These are phyloP conservation scores for Malassezia vespertilionis DNA, from an alignment of 1,284 basidiomycete genomes.

Conservation along the genomic window DNA sequence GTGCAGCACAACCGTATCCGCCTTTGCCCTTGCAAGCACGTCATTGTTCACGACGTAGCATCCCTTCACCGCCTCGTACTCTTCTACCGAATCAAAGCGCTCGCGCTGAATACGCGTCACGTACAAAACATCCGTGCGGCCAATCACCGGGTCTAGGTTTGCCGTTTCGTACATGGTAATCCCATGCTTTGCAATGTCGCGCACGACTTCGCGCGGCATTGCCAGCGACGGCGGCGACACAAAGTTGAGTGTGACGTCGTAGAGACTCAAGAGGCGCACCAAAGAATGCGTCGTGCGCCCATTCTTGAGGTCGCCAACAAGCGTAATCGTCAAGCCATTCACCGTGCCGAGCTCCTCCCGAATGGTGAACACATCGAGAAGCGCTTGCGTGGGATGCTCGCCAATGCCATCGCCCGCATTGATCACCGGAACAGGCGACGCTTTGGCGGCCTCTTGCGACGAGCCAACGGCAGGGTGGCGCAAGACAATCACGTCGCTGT, in stretches of 20 bases:
- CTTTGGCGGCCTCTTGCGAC: conserved; percentile 62
- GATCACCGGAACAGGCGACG: conserved; percentile 84
- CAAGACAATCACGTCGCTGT: conserved; percentile 86
- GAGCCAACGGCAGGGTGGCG: conserved; percentile 89
- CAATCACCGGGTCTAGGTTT: conserved; percentile 76
- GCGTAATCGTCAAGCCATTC: conserved; percentile 86
- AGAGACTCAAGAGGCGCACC: conserved; percentile 77
- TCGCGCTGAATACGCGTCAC: conserved; percentile 94
- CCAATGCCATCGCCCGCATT: conserved; percentile 96
- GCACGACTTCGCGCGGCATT: conserved; percentile 80
- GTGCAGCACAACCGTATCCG: conserved; percentile 97
- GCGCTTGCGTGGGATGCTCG: conserved; percentile 80
- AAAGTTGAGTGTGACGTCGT: conserved; percentile 81
- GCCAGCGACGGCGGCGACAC: conserved; percentile 79
- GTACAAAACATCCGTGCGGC: conserved; percentile 91
- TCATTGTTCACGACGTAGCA: conserved; percentile 89
- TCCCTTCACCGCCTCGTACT: conserved; percentile 85
- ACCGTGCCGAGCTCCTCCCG: conserved; percentile 95
- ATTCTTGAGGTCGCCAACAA: conserved; percentile 90
- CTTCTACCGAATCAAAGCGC: conserved; percentile 68
- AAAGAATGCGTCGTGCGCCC: conserved; percentile 94
- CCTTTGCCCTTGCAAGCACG: conserved; percentile 77
- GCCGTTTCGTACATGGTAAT: conserved; percentile 68
- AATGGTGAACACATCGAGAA: conserved; percentile 87
- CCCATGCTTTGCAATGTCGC: conserved; percentile 52